Base-by-base conservation (phyloP, 148 eudicot species). In the Cornus florida region DNA sequence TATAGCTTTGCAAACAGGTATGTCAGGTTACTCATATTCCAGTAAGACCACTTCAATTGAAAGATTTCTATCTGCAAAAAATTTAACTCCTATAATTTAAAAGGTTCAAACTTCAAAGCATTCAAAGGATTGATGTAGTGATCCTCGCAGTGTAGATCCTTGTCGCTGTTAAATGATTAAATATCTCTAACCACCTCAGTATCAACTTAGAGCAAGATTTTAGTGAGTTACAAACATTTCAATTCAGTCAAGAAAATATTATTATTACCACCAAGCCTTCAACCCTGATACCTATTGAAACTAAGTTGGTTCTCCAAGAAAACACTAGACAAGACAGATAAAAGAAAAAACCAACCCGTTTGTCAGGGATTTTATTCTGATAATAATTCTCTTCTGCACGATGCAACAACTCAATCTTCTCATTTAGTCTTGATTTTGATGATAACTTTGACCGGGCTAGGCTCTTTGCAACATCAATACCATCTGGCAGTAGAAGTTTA, bases 301-400 rank as follows among this genome's bases (percentile, higher is more conserved):
- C 6, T 4, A 11, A n/a, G n/a, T n/a, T n/a, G n/a, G n/a, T n/a
- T n/a, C n/a, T n/a, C n/a, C n/a, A n/a, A 22, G 43, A 65, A 31
- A 50, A 75, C 31, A 24, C 23, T 33, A 50, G 74, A 68, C 39
- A 50, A 43, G 31, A 20, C 12, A 16, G 75, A 38, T 23, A 12
- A 24, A 48, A 71, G n/a, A n/a, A n/a, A 75, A 57, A 71, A 71
- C 31, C 2, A n/a, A 95, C 97, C 97, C 88, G 86, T 78, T 86
- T 88, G 69, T 87, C 86, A 35, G 83, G 74, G 71, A 70, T 76
- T 84, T 83, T 89, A 67, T 81, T 89, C 78, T 77, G 86, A 74
- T 93, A 91, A 79, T 91, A 93, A 57, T 85, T 89, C 80, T 95
- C 98, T 91, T 95, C 98, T 65, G 94, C 96, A 79, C 88, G 91